Percentiles rank a stretch among this genome's conserved stretches.
Conservation (phyloP, 2,329 filamentous ascomycete species). For the Pseudogymnoascus sp. region DNA sequence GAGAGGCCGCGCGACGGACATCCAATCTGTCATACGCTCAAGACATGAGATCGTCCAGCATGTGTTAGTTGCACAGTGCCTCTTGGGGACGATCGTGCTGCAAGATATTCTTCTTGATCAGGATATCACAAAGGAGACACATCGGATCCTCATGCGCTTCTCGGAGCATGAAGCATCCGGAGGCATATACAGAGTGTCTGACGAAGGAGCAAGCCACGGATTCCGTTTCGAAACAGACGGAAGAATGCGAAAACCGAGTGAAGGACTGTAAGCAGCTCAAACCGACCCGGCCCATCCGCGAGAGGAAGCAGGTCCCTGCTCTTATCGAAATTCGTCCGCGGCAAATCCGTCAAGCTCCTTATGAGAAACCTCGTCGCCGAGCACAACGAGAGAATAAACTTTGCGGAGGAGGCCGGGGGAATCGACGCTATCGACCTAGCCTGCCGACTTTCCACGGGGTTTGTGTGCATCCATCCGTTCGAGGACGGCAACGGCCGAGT, state of each 20-base stretch:
- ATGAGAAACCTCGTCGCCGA: conserved; percentile 22
- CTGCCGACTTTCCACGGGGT: conserved; percentile 24
- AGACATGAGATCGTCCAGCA: conserved; percentile 11
- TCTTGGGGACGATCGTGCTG: conserved; percentile 14
- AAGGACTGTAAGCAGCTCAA: not conserved
- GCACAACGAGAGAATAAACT: conserved; percentile 16
- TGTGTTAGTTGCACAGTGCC: conserved; percentile 12
- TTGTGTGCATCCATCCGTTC: conserved; percentile 34
- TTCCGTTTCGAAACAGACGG: not conserved
- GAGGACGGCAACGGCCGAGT: conserved; percentile 32
- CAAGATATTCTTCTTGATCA: conserved; percentile 15
- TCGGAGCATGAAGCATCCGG: conserved; percentile 15
- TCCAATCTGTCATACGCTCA: not conserved
- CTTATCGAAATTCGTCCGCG: conserved; percentile 18
- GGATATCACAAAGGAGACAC: conserved; percentile 20
- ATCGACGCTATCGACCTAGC: conserved; percentile 23
- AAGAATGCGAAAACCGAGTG: not conserved
- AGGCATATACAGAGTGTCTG: conserved; percentile 8
- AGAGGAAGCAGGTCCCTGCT: not conserved
- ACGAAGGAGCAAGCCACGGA: conserved; percentile 2
- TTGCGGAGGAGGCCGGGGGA: not conserved
- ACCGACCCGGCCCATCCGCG: not conserved
- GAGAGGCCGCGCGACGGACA: not conserved
- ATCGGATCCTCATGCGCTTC: conserved; percentile 18
- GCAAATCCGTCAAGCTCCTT: conserved; percentile 15